phyloP scores from a whole-genome alignment of 2,329 filamentous ascomycete genomes.

The Curvularia sp. region DNA sequence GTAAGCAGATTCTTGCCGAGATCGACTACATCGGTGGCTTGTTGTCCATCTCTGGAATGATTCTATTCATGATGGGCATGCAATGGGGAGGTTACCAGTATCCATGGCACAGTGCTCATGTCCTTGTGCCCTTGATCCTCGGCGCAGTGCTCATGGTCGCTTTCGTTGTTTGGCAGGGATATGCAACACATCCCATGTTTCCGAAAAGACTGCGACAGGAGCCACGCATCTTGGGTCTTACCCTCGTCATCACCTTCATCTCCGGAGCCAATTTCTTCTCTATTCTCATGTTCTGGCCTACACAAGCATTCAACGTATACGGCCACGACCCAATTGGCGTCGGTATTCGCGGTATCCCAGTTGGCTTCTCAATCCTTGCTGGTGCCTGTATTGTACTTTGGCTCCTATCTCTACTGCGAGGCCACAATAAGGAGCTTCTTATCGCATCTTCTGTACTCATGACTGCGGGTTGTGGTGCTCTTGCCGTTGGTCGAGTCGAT shows the following conservation, averaged over 20 bases:
- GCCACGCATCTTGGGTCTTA: conserved; percentile 37
- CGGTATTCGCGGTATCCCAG: conserved; percentile 68
- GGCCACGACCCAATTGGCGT: conserved; percentile 68
- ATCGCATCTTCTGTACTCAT: conserved; percentile 67
- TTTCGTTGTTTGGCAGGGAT: conserved; percentile 58
- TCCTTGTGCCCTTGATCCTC: conserved; percentile 62
- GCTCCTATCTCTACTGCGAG: conserved; percentile 64
- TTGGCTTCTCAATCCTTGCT: conserved; percentile 67
- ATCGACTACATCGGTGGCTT: conserved; percentile 42
- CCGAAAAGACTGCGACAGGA: conserved; percentile 43
- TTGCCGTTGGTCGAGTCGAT: conserved; percentile 59
- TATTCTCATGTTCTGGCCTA: conserved; percentile 46
- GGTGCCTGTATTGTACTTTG: conserved; percentile 68
- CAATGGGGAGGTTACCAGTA: conserved; percentile 62
- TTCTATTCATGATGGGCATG: conserved; percentile 42
- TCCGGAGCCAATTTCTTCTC: conserved; percentile 44
- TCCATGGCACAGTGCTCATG: conserved; percentile 61
- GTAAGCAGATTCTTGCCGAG: conserved; percentile 34
- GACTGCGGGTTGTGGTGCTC: conserved; percentile 68
- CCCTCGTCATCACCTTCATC: conserved; percentile 43
- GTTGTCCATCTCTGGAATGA: conserved; percentile 33
- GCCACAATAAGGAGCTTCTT: conserved; percentile 66
- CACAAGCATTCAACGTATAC: conserved; percentile 43
- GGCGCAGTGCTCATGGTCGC: conserved; percentile 55
- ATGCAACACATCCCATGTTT: conserved; percentile 53